Conservation (phyloP, 805 yeast species). For the Pichia occidentalis region DNA sequence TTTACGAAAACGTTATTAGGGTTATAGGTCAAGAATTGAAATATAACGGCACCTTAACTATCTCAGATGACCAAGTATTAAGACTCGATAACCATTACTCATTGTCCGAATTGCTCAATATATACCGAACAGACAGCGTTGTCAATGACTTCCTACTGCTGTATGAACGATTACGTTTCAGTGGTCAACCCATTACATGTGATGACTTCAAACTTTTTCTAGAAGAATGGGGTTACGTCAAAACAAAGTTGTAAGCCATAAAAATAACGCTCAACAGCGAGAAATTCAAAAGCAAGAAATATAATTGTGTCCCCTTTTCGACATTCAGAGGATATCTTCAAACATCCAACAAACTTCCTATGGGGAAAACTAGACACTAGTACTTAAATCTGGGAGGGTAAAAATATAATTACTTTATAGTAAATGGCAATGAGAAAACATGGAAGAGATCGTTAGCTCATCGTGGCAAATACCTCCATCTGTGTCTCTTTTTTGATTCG, state of each 20-base stretch:
- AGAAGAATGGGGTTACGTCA: conserved; percentile 31
- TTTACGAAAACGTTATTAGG: conserved; percentile 52
- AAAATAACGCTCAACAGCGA: background rate
- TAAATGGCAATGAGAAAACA: conserved; percentile 62
- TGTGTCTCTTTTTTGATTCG: conserved; percentile 48
- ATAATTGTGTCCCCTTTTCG: conserved; percentile 41
- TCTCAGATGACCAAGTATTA: conserved; percentile 18
- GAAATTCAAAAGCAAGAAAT: background rate
- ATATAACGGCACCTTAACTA: conserved; percentile 29
- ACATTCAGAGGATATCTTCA: conserved; percentile 53
- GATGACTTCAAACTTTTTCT: conserved; percentile 56
- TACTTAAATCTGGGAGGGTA: conserved; percentile 45
- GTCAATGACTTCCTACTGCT: conserved; percentile 36
- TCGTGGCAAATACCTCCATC: conserved; percentile 62
- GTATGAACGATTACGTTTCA: conserved; percentile 65
- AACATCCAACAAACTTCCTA: conserved; percentile 55
- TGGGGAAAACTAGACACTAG: conserved; percentile 32
- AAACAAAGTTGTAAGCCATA: conserved; percentile 3
- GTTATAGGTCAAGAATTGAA: conserved; percentile 54
- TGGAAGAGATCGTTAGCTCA: conserved; percentile 54
- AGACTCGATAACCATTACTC: conserved; percentile 19
- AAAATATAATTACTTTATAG: conserved; percentile 25
- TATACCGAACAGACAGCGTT: conserved; percentile 8
- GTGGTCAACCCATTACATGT: conserved; percentile 54
- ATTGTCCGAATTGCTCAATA: conserved; percentile 29